A percentile compares a stretch with the other conserved stretches of the same genome.
Evolutionary conservation across 306 rosid species (phyloP).

Genomic region (Quercus gilva): DNA sequence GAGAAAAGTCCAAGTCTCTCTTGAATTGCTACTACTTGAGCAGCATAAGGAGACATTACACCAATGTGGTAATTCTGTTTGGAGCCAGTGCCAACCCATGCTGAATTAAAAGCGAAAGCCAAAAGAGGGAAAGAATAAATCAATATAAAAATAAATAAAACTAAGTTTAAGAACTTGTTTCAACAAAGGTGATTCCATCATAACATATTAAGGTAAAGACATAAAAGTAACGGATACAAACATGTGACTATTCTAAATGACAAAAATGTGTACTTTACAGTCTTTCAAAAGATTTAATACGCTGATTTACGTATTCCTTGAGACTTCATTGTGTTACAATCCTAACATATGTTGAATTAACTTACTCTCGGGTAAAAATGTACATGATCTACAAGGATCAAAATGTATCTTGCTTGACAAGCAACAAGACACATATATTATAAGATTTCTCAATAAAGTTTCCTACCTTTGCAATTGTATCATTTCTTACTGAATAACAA

Average conservation of each 20-base stretch:
- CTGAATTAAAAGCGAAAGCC: slow-evolving; percentile 23
- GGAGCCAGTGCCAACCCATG: slow-evolving; percentile 33
- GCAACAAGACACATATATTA: too few species aligned
- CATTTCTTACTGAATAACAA: neutral
- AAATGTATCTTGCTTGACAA: too few species aligned
- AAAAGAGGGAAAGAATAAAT: neutral
- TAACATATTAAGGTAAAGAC: neutral
- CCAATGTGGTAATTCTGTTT: slow-evolving; percentile 46
- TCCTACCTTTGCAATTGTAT: neutral
- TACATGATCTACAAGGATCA: too few species aligned
- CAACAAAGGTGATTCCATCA: neutral
- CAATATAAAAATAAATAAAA: neutral
- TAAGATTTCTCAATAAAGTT: too few species aligned
- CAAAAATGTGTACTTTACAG: neutral
- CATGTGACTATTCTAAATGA: neutral
- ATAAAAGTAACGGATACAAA: neutral
- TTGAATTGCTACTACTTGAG: slow-evolving; percentile 61
- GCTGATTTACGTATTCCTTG: neutral
- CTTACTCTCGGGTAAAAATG: too few species aligned
- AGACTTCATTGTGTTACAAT: neutral
- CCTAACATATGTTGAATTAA: neutral
- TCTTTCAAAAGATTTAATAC: neutral
- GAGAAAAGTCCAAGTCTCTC: too few species aligned
- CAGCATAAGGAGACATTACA: slow-evolving; percentile 77
- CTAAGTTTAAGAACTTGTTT: neutral